A percentile compares a stretch with the other conserved stretches of the same genome.
These are phyloP conservation scores for Pouteria campechiana DNA, from an alignment of 179 eudicot genomes.

Conservation along the genomic window DNA sequence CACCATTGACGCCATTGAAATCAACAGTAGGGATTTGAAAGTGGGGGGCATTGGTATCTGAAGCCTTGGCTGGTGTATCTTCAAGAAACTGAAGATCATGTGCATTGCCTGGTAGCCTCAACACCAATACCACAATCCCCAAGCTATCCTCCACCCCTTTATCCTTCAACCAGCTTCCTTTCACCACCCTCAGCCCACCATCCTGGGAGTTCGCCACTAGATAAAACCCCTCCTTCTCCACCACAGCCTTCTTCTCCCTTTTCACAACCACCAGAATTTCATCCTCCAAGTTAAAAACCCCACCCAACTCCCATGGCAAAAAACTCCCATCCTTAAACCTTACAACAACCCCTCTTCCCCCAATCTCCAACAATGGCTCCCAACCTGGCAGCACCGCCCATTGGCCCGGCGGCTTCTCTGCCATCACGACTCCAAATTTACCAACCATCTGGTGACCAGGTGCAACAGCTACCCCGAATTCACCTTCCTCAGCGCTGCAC, in stretches of 20 bases:
- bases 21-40: no score
- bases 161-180: slow-evolving; percentile 54
- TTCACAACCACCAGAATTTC: slow-evolving; percentile 66
- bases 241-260: slow-evolving; percentile 47
- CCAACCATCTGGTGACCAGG: slow-evolving; percentile 54
- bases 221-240: slow-evolving; percentile 55
- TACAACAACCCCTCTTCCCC: slow-evolving; percentile 66
- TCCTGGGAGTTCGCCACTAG: slow-evolving; percentile 22
- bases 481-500: slow-evolving; percentile 37
- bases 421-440: slow-evolving; percentile 51
- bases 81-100: slow-evolving; percentile 33
- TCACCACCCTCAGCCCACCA: slow-evolving; percentile 60
- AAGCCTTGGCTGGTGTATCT: no score
- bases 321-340: slow-evolving; percentile 39
- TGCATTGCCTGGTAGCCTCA: slow-evolving; percentile 72
- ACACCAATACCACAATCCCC: slow-evolving; percentile 73
- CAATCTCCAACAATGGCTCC: slow-evolving; percentile 53
- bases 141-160: slow-evolving; percentile 34
- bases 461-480: slow-evolving; percentile 32
- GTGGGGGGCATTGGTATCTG: no score
- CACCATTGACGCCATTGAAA: no score
- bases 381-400: slow-evolving; percentile 94
- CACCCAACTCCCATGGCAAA: slow-evolving; percentile 73
- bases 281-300: slow-evolving; percentile 50
- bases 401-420: slow-evolving; percentile 56